Percentiles rank a stretch among this genome's conserved stretches.
Evolutionary conservation across 2,329 filamentous ascomycete species (phyloP).

Genomic region (Dothistroma septosporum): DNA sequence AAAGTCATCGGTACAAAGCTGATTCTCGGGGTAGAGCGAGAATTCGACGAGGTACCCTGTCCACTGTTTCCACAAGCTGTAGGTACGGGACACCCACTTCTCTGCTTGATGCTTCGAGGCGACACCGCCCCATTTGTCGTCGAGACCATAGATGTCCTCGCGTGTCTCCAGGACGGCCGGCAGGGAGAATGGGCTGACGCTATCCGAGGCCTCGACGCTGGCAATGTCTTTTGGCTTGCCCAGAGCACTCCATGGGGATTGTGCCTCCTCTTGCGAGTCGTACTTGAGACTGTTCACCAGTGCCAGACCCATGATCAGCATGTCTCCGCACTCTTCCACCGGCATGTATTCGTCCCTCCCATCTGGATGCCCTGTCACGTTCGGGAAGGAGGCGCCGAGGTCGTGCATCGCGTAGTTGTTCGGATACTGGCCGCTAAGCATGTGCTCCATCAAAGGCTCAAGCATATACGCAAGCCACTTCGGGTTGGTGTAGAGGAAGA

Average conservation of each 20-base stretch:
- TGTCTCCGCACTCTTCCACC: slow-evolving; percentile 73
- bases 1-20: slow-evolving; percentile 81
- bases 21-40: slow-evolving; percentile 68
- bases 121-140: slow-evolving; percentile 55
- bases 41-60: slow-evolving; percentile 73
- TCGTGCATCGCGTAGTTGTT: slow-evolving; percentile 79
- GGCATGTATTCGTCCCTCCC: slow-evolving; percentile 72
- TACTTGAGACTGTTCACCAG: slow-evolving; percentile 71
- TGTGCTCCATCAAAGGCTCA: slow-evolving; percentile 76
- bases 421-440: slow-evolving; percentile 76
- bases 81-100: slow-evolving; percentile 66
- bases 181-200: slow-evolving; percentile 47
- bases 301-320: slow-evolving; percentile 63
- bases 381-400: slow-evolving; percentile 67
- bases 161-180: slow-evolving; percentile 43
- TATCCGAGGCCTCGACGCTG: slow-evolving; percentile 27
- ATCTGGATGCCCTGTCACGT: slow-evolving; percentile 68
- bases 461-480: slow-evolving; percentile 74
- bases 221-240: slow-evolving; percentile 29
- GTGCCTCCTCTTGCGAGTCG: slow-evolving; percentile 50
- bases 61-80: slow-evolving; percentile 71
- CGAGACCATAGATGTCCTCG: slow-evolving; percentile 55
- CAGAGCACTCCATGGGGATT: slow-evolving; percentile 56
- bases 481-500: slow-evolving; percentile 82
- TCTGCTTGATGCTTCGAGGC: slow-evolving; percentile 55